Percentiles rank a stretch among this genome's conserved stretches.
These are phyloP conservation scores for Prunus armeniaca DNA, from an alignment of 306 rosid genomes.

Conservation along the genomic window DNA sequence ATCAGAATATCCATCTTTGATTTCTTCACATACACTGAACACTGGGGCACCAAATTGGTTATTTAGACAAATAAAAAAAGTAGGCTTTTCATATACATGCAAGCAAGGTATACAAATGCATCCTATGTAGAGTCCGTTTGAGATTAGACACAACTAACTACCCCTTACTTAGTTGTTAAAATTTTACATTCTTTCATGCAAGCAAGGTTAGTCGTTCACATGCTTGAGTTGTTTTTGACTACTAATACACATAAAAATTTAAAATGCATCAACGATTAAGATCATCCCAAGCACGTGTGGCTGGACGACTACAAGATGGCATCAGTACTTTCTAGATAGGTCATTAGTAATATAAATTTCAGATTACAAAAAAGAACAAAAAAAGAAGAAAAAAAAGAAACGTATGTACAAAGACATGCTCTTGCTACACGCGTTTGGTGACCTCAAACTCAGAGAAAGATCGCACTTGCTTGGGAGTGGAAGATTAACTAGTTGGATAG, in stretches of 20 bases:
- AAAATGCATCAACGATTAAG: too few species aligned
- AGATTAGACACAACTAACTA: too few species aligned
- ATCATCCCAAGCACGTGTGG: too few species aligned
- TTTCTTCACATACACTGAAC: neutral
- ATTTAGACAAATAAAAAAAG: neutral
- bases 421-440: neutral
- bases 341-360: neutral
- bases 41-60: neutral
- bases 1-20: neutral
- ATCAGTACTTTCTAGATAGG: neutral
- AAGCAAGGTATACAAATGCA: neutral
- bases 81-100: neutral
- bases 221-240: too few species aligned
- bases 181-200: too few species aligned
- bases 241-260: too few species aligned
- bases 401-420: neutral
- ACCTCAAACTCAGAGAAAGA: neutral
- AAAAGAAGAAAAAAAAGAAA: too few species aligned
- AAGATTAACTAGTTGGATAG: neutral
- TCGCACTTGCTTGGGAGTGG: neutral
- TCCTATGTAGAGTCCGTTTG: too few species aligned
- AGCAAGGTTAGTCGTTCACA: accelerated
- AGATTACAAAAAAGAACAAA: neutral
- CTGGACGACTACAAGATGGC: too few species aligned
- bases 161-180: too few species aligned